Percentiles rank a stretch among this genome's conserved stretches.
phyloP scores from a whole-genome alignment of 805 yeast species.

The Candida corydali region DNA sequence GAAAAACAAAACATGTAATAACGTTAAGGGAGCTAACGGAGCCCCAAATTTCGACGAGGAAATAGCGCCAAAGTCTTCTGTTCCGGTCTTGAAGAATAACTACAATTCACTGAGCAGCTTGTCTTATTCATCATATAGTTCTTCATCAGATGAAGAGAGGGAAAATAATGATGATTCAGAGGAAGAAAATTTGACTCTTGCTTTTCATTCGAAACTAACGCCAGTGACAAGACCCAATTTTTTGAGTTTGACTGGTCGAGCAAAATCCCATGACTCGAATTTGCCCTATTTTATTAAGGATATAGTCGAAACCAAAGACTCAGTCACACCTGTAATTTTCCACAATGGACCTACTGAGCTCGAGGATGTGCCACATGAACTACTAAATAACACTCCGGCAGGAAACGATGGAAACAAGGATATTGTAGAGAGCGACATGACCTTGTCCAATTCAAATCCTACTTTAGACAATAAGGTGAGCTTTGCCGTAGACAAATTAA shows the following conservation, averaged over 20 bases:
- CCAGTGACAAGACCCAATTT: slow-evolving; percentile 32
- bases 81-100: slow-evolving; percentile 1
- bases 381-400: slow-evolving; percentile 27
- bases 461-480: background rate
- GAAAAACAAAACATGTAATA: too few relatives aligned
- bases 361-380: slow-evolving; percentile 39
- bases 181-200: slow-evolving; percentile 41
- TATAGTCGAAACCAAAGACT: slow-evolving; percentile 13
- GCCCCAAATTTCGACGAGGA: too few relatives aligned
- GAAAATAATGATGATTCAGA: slow-evolving; percentile 19
- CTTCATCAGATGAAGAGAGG: slow-evolving; percentile 10
- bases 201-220: slow-evolving; percentile 38
- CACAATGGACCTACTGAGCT: slow-evolving; percentile 29
- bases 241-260: slow-evolving; percentile 28
- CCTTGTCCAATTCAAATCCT: background rate
- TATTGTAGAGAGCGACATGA: background rate
- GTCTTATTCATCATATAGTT: slow-evolving; percentile 13
- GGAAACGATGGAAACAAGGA: background rate
- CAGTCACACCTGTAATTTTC: slow-evolving; percentile 26
- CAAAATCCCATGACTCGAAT: slow-evolving; percentile 41
- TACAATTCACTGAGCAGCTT: slow-evolving; percentile 11
- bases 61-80: slow-evolving; percentile 13
- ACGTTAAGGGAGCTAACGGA: too few relatives aligned
- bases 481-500: background rate
- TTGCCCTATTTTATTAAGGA: slow-evolving; percentile 22